A percentile compares a stretch with the other conserved stretches of the same genome.
phyloP scores from a whole-genome alignment of 352 stramenopile genomes.

The Globisporangium solare region DNA sequence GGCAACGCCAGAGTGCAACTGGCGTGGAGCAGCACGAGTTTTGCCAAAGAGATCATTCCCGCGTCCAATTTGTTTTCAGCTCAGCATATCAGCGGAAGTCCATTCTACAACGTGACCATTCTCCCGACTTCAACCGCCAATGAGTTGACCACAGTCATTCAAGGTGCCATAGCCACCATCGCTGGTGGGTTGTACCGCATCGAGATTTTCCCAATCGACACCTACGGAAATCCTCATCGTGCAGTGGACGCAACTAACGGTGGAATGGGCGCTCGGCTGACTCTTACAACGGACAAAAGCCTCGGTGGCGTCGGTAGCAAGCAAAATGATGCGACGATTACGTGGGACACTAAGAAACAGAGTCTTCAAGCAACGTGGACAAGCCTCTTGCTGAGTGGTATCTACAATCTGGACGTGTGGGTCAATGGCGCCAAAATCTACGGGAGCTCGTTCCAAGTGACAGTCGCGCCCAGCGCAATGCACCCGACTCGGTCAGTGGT shows the following conservation, averaged over 20 bases:
- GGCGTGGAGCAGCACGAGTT: constrained; percentile 32
- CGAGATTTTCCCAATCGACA: constrained; percentile 39
- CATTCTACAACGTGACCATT: constrained; percentile 43
- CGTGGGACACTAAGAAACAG: constrained; percentile 18
- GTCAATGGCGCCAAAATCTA: constrained; percentile 33
- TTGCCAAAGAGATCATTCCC: constrained; percentile 43
- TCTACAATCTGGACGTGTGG: constrained; percentile 47
- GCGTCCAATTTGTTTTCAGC: constrained; percentile 33
- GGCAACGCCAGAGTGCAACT: constrained; percentile 37
- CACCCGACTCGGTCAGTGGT: constrained; percentile 37
- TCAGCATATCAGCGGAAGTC: constrained; percentile 46
- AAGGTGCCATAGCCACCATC: constrained; percentile 21
- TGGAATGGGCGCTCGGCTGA: constrained; percentile 30
- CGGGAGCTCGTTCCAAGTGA: constrained; percentile 39
- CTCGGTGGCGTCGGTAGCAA: constrained; percentile 41
- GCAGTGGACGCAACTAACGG: constrained; percentile 18
- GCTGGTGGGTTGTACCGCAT: constrained; percentile 33
- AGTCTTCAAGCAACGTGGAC: constrained; percentile 23
- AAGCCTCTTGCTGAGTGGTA: constrained; percentile 34
- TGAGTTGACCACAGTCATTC: constrained; percentile 19
- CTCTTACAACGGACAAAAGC: constrained; percentile 37
- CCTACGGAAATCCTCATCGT: constrained; percentile 36
- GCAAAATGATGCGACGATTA: constrained; percentile 27
- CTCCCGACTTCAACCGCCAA: constrained; percentile 23
- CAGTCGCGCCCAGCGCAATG: constrained; percentile 35